These are phyloP conservation scores for Colletotrichum agaves DNA, from an alignment of 2,329 filamentous ascomycete genomes.

Conservation along the genomic window DNA sequence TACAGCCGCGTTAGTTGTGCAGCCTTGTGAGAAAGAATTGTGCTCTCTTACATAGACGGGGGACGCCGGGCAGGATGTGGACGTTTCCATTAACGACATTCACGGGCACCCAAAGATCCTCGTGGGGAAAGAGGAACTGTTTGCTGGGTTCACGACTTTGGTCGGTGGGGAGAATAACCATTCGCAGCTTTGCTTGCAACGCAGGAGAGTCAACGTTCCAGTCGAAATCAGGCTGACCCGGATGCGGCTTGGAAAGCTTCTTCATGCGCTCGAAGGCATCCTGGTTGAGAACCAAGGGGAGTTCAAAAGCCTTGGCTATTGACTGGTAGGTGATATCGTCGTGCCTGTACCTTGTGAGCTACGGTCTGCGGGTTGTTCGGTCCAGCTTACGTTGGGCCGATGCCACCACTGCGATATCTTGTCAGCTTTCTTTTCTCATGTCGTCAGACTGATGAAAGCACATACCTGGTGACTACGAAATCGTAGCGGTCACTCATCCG, in stretches of 20 bases:
- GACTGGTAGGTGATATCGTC: slow-evolving; percentile 98
- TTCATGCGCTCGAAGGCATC: slow-evolving; percentile 86
- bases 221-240: slow-evolving; percentile 78
- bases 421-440: slow-evolving; percentile 25
- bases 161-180: slow-evolving; percentile 89
- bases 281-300: slow-evolving; percentile 81
- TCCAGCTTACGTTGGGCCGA: slow-evolving; percentile 84
- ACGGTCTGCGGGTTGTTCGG: background rate
- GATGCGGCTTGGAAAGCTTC: slow-evolving; percentile 77
- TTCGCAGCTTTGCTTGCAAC: slow-evolving; percentile 84
- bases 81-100: slow-evolving; percentile 91
- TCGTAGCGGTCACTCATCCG: slow-evolving; percentile 93
- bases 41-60: slow-evolving; percentile 73
- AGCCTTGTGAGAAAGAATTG: background rate
- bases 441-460: background rate
- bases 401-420: slow-evolving; percentile 74
- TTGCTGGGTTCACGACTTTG: slow-evolving; percentile 69
- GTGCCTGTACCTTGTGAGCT: slow-evolving; percentile 67
- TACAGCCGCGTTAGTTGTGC: slow-evolving; percentile 41
- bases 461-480: slow-evolving; percentile 86
- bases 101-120: slow-evolving; percentile 92
- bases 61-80: slow-evolving; percentile 92
- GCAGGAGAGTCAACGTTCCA: slow-evolving; percentile 86
- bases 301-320: slow-evolving; percentile 87
- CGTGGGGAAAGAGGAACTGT: slow-evolving; percentile 81